Base-by-base conservation (phyloP, 2,329 filamentous ascomycete species). In the Penicillium paneum region DNA sequence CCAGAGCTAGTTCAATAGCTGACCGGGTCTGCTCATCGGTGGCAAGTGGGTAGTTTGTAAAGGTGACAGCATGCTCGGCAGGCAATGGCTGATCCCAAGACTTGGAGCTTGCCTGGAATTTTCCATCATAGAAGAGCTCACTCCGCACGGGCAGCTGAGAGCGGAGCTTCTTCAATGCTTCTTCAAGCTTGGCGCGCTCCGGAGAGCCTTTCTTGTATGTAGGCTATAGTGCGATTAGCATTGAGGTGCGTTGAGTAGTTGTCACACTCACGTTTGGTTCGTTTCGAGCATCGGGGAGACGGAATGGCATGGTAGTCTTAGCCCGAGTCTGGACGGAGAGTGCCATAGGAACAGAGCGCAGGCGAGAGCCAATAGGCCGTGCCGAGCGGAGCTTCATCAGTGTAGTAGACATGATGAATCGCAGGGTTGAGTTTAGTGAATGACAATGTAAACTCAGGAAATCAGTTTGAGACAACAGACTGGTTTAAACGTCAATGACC, bases 1-100 rank as follows among this genome's bases (percentile, higher is more conserved):
- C 83, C 39, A 97, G 81, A 11, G 93, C 92, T 38, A 88, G 83
- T 24, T 90, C 84, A 65, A 97, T 96, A 48, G 92, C 90, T 35
- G 79, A 79, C 50, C 82, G 81, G 64, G 97, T 87, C 67, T 97
- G 86, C 61, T 83, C 80, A 15, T 85, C 75, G 35, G 85, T 87
- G 49, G 92, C 92, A 57, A 88, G 87, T 57, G 91, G 90, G 77
- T 92, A 97, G 56, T 83, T 87, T 49, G 92, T 92, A 58, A 97
- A 82, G 8, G 83, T 80, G 39, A 83, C 81, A 1, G 53, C 63
- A 55, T 71, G 68, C 24, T 70, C 67, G 1, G 67, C 60, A 5
- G 68, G 68, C 6, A 70, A 50, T 11, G 60, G 62, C 49, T 71
- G 68, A n/a, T 65, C 58, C 49, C 57, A 59, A 0, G 65, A 67